Evolutionary conservation across 352 stramenopile species (phyloP), one percentile per base, ranked within the genome.

Genomic region (Phytopythium montanum): DNA sequence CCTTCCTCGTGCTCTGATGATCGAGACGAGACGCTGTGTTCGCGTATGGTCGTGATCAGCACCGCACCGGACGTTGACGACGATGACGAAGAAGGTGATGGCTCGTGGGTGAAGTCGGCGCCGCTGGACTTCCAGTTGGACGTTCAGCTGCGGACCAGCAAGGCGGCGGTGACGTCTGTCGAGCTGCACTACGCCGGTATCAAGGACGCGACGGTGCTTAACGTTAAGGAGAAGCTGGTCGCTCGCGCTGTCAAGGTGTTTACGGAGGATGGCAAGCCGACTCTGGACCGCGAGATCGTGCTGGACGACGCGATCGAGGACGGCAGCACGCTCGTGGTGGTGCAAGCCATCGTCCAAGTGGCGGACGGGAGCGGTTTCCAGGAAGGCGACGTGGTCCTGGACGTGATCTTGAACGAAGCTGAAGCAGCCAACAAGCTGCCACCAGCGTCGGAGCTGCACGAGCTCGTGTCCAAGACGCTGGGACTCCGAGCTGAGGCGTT

Each of bases 221-320:
- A 87, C 54, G 70, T 94, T 25, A 90, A 90, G 61, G 80, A 94
- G 5, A 65, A 61, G n/a, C 57, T 92, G 2, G 64, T 88, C 19
- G 50, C 62, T 3, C 59, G 83, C 25, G 78, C 79, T 1, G 61
- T 74, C 25, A 76, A 66, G 21, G 56, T 64, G 14, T 34, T 29
- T 0, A 62, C 58, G 21, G 54, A 58, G 16, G 57, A 70, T 29
- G 53, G 65, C 7, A 60, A 62, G 3, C 58, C 42, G 0, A 52
- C 59, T 0, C 48, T 68, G 8, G 81, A 93, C 38, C 65, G 64
- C 8, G 76, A 90, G 53, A 78, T 91, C 29, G 26, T 59, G 2
- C 63, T 95, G 19, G 74, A 88, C 41, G 85, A 93, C 51, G 74
- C 75, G 31, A 73, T 93, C 38, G 85, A 90, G 23, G 79, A 90